A percentile compares a stretch with the other conserved stretches of the same genome.
Conservation (phyloP, 805 yeast species). For the Myxozyma melibiosi region DNA sequence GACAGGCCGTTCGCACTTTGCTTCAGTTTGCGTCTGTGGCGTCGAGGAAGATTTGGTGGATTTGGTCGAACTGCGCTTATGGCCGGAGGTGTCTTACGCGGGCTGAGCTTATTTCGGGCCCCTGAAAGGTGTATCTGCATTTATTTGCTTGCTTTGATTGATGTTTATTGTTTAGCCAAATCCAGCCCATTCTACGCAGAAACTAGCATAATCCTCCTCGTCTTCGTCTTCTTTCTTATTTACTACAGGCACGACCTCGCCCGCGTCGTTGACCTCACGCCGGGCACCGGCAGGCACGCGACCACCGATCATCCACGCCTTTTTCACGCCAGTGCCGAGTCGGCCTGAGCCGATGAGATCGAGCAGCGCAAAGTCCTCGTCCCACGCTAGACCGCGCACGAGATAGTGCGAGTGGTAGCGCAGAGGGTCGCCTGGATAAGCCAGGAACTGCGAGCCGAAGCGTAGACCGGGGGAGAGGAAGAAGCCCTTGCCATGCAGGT, state of each 20-base stretch:
- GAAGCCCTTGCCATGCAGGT: constrained; percentile 51
- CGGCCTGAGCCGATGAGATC: constrained; percentile 83
- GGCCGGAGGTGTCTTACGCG: too few relatives aligned
- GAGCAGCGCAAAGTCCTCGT: constrained; percentile 57
- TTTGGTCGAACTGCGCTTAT: too few relatives aligned
- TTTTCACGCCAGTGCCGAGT: constrained; percentile 89
- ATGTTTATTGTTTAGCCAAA: constrained; percentile 61
- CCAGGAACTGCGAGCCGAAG: constrained; percentile 86
- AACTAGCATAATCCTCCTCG: constrained; percentile 47
- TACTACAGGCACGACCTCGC: background rate
- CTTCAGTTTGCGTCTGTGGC: too few relatives aligned
- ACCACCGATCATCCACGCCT: constrained; percentile 63
- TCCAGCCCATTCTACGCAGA: constrained; percentile 94
- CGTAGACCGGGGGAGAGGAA: constrained; percentile 80
- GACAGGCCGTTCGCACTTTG: too few relatives aligned
- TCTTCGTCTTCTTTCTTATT: constrained; percentile 23
- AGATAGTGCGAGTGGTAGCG: constrained; percentile 86
- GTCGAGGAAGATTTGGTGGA: too few relatives aligned
- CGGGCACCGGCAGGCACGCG: constrained; percentile 12
- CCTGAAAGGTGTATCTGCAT: too few relatives aligned
- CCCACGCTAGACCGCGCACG: constrained; percentile 54
- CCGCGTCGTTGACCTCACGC: constrained; percentile 25
- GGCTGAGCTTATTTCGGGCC: too few relatives aligned
- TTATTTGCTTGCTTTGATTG: too few relatives aligned
- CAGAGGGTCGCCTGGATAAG: constrained; percentile 94